These are phyloP conservation scores for Pseudonitzschia pungens DNA, from an alignment of 108 stramenopile species.

Conservation along the genomic window DNA sequence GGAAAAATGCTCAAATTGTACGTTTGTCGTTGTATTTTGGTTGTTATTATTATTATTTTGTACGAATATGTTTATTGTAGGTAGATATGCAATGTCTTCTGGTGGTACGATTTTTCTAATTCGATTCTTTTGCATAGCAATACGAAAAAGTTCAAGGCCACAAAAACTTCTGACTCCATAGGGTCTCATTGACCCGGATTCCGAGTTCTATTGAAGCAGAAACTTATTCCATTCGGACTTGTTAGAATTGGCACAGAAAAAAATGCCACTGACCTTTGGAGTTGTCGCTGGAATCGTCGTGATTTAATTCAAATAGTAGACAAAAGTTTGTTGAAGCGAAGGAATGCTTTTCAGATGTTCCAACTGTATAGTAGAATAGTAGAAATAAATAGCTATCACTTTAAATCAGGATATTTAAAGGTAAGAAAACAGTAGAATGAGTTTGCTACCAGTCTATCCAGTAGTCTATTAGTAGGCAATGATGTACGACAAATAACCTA, in stretches of 20 bases:
- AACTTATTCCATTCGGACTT: neutral
- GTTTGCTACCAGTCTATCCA: neutral
- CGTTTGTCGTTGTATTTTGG: neutral
- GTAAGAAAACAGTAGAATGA: no score
- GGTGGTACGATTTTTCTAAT: no score
- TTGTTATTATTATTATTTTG: neutral
- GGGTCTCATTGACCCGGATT: neutral
- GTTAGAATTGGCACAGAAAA: neutral
- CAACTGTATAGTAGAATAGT: neutral
- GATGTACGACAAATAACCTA: neutral
- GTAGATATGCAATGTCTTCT: no score
- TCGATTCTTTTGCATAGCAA: neutral
- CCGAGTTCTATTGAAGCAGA: neutral
- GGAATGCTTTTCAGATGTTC: neutral
- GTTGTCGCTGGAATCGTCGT: neutral
- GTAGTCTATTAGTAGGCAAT: neutral
- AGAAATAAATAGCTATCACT: no score
- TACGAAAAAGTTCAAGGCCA: neutral
- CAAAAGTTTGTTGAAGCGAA: no score
- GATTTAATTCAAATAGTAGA: neutral
- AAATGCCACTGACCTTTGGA: neutral
- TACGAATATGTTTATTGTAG: neutral
- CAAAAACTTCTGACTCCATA: neutral
- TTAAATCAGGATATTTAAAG: no score
- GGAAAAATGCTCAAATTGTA: conserved; percentile 37